Conservation (phyloP, 805 yeast genomes). For the Ogataea naganishii region DNA sequence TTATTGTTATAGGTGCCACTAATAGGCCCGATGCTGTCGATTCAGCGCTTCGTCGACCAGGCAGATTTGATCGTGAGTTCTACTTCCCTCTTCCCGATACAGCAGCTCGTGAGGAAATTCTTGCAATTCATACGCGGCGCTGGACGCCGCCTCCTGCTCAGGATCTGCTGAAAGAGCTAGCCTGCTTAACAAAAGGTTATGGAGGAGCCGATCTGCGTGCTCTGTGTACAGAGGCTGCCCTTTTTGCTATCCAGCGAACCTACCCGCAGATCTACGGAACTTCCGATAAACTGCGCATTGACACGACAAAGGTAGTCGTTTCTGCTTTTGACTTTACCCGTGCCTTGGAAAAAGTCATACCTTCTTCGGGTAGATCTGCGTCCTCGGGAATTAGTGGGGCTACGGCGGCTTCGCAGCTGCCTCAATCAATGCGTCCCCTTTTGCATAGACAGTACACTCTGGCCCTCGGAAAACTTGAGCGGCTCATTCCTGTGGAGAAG, state of each 20-base stretch:
- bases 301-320: constrained; percentile 65
- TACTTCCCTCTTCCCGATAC: constrained; percentile 89
- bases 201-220: constrained; percentile 98
- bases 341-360: constrained; percentile 80
- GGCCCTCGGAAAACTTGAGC: constrained; percentile 39
- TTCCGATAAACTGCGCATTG: constrained; percentile 61
- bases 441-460: constrained; percentile 40
- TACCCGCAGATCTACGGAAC: constrained; percentile 89
- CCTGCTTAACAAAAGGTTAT: constrained; percentile 83
- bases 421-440: constrained; percentile 60
- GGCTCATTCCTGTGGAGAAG: constrained; percentile 52
- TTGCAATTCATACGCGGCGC: constrained; percentile 77
- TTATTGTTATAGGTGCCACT: constrained; percentile 96
- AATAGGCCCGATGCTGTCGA: constrained; percentile 98
- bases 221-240: constrained; percentile 90
- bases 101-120: constrained; percentile 68
- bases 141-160: constrained; percentile 73
- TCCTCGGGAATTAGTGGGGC: no score
- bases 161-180: constrained; percentile 55
- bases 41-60: constrained; percentile 95
- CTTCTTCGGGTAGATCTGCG: constrained; percentile 84
- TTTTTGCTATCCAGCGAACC: constrained; percentile 81
- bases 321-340: constrained; percentile 76
- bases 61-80: constrained; percentile 94
- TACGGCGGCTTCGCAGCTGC: constrained; percentile 65